A percentile compares a stretch with the other conserved stretches of the same genome.
These are phyloP conservation scores for Ambrosiella xylebori DNA, from an alignment of 2,329 filamentous ascomycete genomes.

Conservation along the genomic window DNA sequence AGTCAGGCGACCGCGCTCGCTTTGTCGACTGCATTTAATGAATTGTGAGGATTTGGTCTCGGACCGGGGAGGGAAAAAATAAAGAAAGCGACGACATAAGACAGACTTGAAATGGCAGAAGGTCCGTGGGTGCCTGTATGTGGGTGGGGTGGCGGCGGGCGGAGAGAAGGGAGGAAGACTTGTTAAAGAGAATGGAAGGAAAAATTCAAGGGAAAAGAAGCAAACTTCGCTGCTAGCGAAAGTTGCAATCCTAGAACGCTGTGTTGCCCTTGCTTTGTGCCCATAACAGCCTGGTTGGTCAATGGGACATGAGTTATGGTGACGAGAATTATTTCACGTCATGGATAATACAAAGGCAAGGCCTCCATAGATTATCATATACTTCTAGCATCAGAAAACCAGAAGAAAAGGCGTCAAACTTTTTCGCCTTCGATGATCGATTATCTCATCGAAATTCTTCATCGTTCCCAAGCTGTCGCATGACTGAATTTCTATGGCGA, in stretches of 20 bases:
- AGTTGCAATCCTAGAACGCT: neutral
- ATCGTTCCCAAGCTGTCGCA: neutral
- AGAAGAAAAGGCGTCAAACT: neutral
- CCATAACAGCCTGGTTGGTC: no score
- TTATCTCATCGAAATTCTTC: neutral
- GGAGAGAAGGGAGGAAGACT: neutral
- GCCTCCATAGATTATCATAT: no score
- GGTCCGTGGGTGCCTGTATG: neutral
- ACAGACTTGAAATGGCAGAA: neutral
- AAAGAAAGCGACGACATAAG: neutral
- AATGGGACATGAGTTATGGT: no score
- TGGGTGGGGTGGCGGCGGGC: neutral
- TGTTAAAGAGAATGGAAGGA: neutral
- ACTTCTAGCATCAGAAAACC: no score
- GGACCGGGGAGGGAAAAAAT: neutral
- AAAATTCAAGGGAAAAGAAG: neutral
- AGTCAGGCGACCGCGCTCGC: slow-evolving; percentile 8
- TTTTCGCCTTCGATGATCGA: neutral
- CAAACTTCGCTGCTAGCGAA: neutral
- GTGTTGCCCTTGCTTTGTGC: no score
- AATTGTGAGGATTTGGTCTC: neutral
- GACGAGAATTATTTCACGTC: no score
- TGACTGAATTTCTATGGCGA: neutral
- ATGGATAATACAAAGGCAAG: no score
- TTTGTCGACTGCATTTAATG: slow-evolving; percentile 7